Percentiles rank a stretch among this genome's conserved stretches.
Conservation (phyloP, 1,284 basidiomycete species). For the Ustanciosporium gigantosporum region DNA sequence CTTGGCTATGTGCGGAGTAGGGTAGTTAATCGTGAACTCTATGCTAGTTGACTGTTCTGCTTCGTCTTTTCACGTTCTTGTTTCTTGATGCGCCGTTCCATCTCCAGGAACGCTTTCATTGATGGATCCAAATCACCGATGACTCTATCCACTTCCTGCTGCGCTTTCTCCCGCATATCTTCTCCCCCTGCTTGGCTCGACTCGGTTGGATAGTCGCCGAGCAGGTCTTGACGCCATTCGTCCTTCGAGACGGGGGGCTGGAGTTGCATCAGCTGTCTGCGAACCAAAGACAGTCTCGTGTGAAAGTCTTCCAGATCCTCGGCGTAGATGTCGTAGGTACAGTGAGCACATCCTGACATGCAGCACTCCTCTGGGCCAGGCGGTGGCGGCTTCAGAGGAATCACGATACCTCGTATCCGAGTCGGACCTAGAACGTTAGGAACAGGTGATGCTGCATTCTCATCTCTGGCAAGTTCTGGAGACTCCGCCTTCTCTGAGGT, state of each 20-base stretch:
- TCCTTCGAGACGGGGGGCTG: constrained; percentile 65
- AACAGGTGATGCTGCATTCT: constrained; percentile 78
- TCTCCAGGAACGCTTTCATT: constrained; percentile 54
- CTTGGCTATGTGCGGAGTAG: too few relatives aligned
- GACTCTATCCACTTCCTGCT: constrained; percentile 38
- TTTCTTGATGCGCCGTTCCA: constrained; percentile 54
- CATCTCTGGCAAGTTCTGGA: constrained; percentile 82
- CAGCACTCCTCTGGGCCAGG: constrained; percentile 70
- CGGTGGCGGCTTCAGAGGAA: constrained; percentile 48
- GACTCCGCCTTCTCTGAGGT: constrained; percentile 44
- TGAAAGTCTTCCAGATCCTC: constrained; percentile 74
- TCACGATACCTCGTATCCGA: constrained; percentile 29
- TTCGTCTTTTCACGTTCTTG: constrained; percentile 21
- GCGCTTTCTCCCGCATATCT: constrained; percentile 21
- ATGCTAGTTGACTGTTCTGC: too few relatives aligned
- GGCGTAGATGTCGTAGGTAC: constrained; percentile 83
- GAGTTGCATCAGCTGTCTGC: constrained; percentile 65
- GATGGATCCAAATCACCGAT: constrained; percentile 48
- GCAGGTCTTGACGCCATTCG: constrained; percentile 70
- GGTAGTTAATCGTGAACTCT: too few relatives aligned
- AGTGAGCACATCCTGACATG: constrained; percentile 86
- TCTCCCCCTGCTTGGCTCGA: background rate
- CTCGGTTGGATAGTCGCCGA: constrained; percentile 58
- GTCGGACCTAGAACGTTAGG: constrained; percentile 6
- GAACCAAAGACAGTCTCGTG: constrained; percentile 66